phyloP scores from a whole-genome alignment of 805 yeast genomes.

The Lipomyces mesembrius region DNA sequence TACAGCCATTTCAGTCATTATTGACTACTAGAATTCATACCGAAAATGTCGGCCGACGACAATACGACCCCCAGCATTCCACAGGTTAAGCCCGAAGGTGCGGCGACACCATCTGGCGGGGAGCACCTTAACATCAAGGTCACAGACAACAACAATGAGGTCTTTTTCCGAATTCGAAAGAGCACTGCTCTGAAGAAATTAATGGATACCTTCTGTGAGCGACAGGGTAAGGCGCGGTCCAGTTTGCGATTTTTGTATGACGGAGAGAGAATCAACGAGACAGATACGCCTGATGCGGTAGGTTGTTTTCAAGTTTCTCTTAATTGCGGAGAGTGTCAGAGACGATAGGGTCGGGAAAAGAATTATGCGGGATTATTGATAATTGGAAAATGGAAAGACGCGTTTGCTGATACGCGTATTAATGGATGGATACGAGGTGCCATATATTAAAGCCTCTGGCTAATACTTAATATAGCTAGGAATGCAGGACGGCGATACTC shows the following conservation, averaged over 20 bases:
- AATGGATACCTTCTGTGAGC: constrained; percentile 97
- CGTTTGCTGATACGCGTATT: not conserved
- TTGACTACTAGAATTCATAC: not conserved
- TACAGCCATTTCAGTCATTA: not conserved
- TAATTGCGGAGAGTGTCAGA: not conserved
- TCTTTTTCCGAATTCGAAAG: constrained; percentile 92
- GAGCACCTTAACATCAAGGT: constrained; percentile 93
- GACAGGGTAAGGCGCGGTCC: constrained; percentile 88
- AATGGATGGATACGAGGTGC: constrained; percentile 14
- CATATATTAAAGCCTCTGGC: not conserved
- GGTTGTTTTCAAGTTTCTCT: constrained; percentile 25
- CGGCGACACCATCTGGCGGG: constrained; percentile 29
- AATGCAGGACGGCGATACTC: constrained; percentile 93
- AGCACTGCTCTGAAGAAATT: constrained; percentile 90
- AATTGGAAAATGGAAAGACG: not conserved
- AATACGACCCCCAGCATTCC: constrained; percentile 48
- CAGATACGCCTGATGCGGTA: constrained; percentile 84
- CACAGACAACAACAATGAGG: constrained; percentile 90
- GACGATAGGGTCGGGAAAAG: too few species aligned
- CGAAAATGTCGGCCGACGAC: constrained; percentile 28
- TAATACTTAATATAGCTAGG: constrained; percentile 56
- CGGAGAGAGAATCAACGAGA: constrained; percentile 86
- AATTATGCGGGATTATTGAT: too few species aligned
- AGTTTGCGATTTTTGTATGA: constrained; percentile 89
- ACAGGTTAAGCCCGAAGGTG: constrained; percentile 62